A percentile compares a stretch with the other conserved stretches of the same genome.
Evolutionary conservation across 805 yeast species (phyloP).

Genomic region (Grigorovia yakushimaensis): DNA sequence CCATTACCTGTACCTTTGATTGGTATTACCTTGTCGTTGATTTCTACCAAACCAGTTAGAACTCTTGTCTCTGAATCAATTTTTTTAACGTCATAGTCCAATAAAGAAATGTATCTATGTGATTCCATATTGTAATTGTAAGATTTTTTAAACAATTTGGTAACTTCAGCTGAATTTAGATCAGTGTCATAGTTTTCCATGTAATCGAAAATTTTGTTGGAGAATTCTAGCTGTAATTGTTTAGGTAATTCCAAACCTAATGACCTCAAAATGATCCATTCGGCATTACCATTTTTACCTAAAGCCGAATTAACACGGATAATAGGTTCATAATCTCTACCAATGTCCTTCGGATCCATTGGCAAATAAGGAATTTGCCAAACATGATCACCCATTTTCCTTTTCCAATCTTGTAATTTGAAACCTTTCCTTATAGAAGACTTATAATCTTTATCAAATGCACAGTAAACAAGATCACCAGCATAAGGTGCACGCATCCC

Average conservation of each 20-base stretch:
- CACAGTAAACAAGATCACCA: constrained; percentile 74
- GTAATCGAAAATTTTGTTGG: constrained; percentile 51
- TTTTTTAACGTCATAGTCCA: constrained; percentile 40
- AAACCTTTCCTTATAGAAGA: constrained; percentile 85
- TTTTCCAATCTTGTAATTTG: constrained; percentile 31
- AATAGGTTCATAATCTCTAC: constrained; percentile 86
- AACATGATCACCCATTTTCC: constrained; percentile 30
- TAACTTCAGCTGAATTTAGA: constrained; percentile 53
- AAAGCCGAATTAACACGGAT: constrained; percentile 82
- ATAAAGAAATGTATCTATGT: constrained; percentile 29
- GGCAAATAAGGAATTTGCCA: constrained; percentile 82
- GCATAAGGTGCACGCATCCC: constrained; percentile 76
- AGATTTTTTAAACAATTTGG: constrained; percentile 51
- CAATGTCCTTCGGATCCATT: constrained; percentile 75
- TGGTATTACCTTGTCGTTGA: constrained; percentile 32
- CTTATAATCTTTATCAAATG: constrained; percentile 80
- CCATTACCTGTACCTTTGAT: constrained; percentile 69
- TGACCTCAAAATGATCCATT: constrained; percentile 72
- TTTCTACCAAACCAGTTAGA: constrained; percentile 38
- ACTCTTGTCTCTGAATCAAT: constrained; percentile 19
- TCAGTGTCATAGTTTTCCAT: constrained; percentile 73
- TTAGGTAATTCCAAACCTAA: constrained; percentile 76
- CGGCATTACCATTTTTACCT: constrained; percentile 76
- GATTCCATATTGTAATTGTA: constrained; percentile 39
- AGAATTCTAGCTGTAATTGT: constrained; percentile 67